phyloP scores from a whole-genome alignment of 768 basidiomycete species.

The Mycena filopes region DNA sequence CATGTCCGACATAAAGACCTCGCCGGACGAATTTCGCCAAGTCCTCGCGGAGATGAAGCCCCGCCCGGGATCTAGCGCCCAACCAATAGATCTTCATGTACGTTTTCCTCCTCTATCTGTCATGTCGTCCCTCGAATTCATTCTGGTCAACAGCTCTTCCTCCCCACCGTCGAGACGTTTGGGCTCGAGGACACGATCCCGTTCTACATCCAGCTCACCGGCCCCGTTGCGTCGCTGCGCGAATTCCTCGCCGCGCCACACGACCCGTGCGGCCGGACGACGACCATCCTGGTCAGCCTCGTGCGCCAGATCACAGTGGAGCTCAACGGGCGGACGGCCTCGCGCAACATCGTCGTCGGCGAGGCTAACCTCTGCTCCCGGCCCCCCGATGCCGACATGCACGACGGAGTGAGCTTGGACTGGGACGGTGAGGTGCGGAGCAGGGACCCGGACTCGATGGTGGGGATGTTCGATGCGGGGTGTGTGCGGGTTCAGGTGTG shows the following conservation, averaged over 20 bases:
- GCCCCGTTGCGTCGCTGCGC: conserved; percentile 16
- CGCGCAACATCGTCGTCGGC: conserved; percentile 11
- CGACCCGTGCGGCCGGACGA: no score
- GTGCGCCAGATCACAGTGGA: conserved; percentile 24
- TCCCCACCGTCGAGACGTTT: conserved; percentile 24
- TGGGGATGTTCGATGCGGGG: conserved; percentile 25
- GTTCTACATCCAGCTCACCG: conserved; percentile 28
- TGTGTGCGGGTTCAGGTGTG: conserved; percentile 20
- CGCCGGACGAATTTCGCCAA: conserved; percentile 77
- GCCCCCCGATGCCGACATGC: conserved; percentile 14
- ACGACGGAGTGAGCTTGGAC: conserved; percentile 16
- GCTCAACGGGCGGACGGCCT: conserved; percentile 4
- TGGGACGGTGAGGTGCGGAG: conserved; percentile 11
- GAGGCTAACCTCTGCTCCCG: conserved; percentile 9
- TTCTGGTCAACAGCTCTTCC: conserved; percentile 23
- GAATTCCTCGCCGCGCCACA: conserved; percentile 18
- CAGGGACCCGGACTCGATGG: background rate
- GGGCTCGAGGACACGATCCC: conserved; percentile 26
- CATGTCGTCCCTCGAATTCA: conserved; percentile 3
- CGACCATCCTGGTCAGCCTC: conserved; percentile 10
- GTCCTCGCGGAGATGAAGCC: conserved; percentile 54
- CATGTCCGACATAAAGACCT: conserved; percentile 66
- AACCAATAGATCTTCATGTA: conserved; percentile 63
- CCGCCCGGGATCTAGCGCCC: conserved; percentile 43
- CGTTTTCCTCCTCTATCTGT: conserved; percentile 30